These are phyloP conservation scores for Phlebiopsis gigantea DNA, from an alignment of 768 basidiomycete genomes.

Conservation along the genomic window DNA sequence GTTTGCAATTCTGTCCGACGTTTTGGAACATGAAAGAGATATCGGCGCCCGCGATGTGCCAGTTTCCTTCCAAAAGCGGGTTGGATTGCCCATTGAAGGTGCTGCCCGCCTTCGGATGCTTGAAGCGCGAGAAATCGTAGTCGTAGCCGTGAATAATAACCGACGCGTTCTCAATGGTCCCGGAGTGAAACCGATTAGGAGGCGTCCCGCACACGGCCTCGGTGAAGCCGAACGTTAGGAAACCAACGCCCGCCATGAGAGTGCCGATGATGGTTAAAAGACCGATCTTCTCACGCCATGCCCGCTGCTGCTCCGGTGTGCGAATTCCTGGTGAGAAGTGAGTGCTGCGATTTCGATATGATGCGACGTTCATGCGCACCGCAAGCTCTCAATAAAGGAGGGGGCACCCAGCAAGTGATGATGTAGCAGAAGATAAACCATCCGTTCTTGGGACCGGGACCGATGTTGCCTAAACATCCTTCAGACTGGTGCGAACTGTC, in stretches of 20 bases:
- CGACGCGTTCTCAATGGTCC: constrained; percentile 67
- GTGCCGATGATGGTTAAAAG: constrained; percentile 70
- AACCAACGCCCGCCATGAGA: constrained; percentile 95
- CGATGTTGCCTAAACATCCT: constrained; percentile 65
- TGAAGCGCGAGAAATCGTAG: constrained; percentile 86
- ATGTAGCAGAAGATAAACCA: constrained; percentile 96
- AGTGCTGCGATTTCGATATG: neutral
- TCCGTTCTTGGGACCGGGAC: constrained; percentile 83
- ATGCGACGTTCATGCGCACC: constrained; percentile 46
- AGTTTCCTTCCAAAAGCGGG: constrained; percentile 74
- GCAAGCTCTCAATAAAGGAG: constrained; percentile 67
- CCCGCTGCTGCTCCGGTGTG: constrained; percentile 89
- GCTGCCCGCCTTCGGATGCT: constrained; percentile 64
- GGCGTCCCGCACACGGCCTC: constrained; percentile 88
- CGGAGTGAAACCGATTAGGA: constrained; percentile 76
- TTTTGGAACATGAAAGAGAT: constrained; percentile 95
- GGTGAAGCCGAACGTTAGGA: constrained; percentile 98
- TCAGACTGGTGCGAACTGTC: constrained; percentile 31
- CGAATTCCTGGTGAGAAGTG: constrained; percentile 56
- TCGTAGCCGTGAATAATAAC: constrained; percentile 93
- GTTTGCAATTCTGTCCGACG: constrained; percentile 77
- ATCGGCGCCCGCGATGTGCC: constrained; percentile 81
- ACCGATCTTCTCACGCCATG: constrained; percentile 99
- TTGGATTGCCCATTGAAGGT: constrained; percentile 78
- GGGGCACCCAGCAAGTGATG: constrained; percentile 79